Percentiles rank a stretch among this genome's conserved stretches.
Conservation (phyloP, 1,139 yeast species). For the Kurtzmaniella quercitrusa region DNA sequence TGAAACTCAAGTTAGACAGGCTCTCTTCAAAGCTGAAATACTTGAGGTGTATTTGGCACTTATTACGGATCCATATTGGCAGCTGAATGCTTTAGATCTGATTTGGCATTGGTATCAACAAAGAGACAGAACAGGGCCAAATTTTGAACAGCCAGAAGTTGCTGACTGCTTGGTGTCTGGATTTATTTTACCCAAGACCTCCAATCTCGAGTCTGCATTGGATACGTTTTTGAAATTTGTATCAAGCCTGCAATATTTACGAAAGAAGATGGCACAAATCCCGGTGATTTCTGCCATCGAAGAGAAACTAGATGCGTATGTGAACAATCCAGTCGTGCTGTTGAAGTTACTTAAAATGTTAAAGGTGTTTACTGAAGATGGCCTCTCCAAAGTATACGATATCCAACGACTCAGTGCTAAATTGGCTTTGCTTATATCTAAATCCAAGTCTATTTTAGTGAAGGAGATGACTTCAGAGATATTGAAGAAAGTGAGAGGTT, state of each 20-base stretch:
- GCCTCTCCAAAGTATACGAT: not conserved
- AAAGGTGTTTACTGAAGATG: constrained; percentile 15
- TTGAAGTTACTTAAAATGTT: constrained; percentile 31
- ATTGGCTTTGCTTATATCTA: constrained; percentile 18
- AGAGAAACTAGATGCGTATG: constrained; percentile 21
- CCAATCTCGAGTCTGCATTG: constrained; percentile 38
- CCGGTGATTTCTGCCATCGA: constrained; percentile 25
- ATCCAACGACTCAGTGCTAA: constrained; percentile 1
- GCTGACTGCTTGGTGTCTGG: constrained; percentile 34
- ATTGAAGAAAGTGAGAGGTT: constrained; percentile 2
- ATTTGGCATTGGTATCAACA: constrained; percentile 38
- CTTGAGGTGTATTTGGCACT: constrained; percentile 46
- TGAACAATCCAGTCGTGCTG: constrained; percentile 35
- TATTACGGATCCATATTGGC: constrained; percentile 64
- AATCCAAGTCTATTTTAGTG: constrained; percentile 31
- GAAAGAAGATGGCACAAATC: constrained; percentile 22
- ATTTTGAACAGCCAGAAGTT: constrained; percentile 25
- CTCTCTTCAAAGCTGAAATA: constrained; percentile 36
- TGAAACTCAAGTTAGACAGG: constrained; percentile 33
- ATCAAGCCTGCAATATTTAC: constrained; percentile 16
- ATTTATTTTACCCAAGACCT: constrained; percentile 34
- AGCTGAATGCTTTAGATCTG: constrained; percentile 62
- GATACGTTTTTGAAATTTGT: constrained; percentile 37
- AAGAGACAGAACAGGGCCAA: constrained; percentile 18
- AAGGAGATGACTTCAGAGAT: constrained; percentile 33